Evolutionary conservation across 208 protist species (phyloP).

Genomic region (Trypanosoma avium): DNA sequence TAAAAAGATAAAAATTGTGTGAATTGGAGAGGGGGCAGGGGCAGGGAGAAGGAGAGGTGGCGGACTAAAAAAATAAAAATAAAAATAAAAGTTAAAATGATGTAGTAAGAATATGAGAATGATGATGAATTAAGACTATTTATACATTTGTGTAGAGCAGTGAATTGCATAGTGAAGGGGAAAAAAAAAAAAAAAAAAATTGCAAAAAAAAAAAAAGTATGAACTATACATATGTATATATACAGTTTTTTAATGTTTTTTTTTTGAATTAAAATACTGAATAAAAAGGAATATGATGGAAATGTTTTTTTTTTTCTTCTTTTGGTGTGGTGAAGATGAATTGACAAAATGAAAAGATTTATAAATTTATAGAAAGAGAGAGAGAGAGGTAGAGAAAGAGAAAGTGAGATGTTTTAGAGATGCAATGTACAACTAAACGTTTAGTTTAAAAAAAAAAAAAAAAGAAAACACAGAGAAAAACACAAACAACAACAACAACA

Average conservation of each 20-base stretch:
- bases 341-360: too few species aligned
- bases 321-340: too few species aligned
- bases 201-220: constrained; percentile 19
- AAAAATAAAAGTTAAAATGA: background rate
- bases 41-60: background rate
- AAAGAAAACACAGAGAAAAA: constrained; percentile 1
- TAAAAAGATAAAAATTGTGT: too few species aligned
- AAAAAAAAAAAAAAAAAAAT: constrained; percentile 16
- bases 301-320: too few species aligned
- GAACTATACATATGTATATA: constrained; percentile 8
- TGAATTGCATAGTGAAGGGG: background rate
- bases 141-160: too few species aligned
- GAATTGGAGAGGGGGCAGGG: background rate
- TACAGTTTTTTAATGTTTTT: constrained; percentile 1
- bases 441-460: constrained; percentile 19
- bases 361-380: too few species aligned
- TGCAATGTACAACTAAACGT: too few species aligned
- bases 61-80: background rate
- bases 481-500: too few species aligned
- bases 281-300: too few species aligned
- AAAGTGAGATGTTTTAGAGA: too few species aligned
- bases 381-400: constrained; percentile 2
- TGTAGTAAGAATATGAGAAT: background rate
- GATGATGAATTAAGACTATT: too few species aligned
- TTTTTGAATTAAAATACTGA: background rate